Conservation (phyloP, 345 rosid species). For the Ailanthus altissimus region DNA sequence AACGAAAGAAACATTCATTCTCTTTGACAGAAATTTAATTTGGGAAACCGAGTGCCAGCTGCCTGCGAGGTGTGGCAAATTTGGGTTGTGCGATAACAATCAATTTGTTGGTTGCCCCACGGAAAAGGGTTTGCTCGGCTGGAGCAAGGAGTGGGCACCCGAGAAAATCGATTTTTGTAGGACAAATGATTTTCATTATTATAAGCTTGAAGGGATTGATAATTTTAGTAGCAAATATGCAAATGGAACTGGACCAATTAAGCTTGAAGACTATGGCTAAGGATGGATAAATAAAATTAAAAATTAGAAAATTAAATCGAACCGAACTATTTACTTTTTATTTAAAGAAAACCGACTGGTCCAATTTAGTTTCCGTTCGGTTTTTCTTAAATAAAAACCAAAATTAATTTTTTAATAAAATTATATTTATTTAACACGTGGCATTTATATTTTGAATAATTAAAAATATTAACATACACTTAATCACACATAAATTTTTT, state of each 20-base stretch:
- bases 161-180: conserved; percentile 33
- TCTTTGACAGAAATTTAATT: conserved; percentile 30
- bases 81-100: conserved; percentile 51
- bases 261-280: conserved; percentile 47
- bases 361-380: too few species aligned
- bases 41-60: conserved; percentile 41
- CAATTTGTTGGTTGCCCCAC: conserved; percentile 62
- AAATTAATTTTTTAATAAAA: too few species aligned
- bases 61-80: conserved; percentile 44
- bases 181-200: conserved; percentile 34
- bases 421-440: too few species aligned
- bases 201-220: conserved; percentile 52
- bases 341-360: too few species aligned
- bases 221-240: conserved; percentile 51
- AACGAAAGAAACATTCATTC: conserved; percentile 45
- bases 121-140: conserved; percentile 38
- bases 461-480: too few species aligned
- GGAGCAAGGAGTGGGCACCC: conserved; percentile 43
- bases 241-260: conserved; percentile 37
- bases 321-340: too few species aligned
- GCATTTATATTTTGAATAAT: too few species aligned
- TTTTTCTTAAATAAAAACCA: too few species aligned
- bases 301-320: too few species aligned
- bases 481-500: too few species aligned
- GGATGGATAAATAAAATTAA: too few species aligned